Conservation (phyloP, 108 stramenopile genomes). For the Hondaea fermentalgiana region DNA sequence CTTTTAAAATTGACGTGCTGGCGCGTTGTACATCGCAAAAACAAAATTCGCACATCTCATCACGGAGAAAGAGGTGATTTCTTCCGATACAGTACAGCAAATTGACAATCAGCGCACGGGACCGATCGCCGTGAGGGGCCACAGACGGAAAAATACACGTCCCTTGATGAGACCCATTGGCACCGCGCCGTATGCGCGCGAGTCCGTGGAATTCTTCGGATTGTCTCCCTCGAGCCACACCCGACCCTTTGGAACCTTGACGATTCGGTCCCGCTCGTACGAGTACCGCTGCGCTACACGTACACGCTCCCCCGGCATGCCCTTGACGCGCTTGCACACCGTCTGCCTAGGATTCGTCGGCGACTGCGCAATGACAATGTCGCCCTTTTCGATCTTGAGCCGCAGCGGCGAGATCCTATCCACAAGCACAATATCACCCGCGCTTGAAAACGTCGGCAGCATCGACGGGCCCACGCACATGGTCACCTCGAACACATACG, state of each 20-base stretch:
- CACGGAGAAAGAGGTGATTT: too few species aligned
- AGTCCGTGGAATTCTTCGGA: constrained; percentile 68
- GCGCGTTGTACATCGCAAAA: too few species aligned
- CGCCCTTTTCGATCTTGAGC: constrained; percentile 58
- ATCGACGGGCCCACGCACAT: constrained; percentile 80
- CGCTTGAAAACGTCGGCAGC: constrained; percentile 68
- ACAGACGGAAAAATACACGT: constrained; percentile 68
- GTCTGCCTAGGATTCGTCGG: constrained; percentile 65
- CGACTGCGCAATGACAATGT: constrained; percentile 76
- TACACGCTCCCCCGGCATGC: constrained; percentile 76
- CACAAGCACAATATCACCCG: constrained; percentile 66
- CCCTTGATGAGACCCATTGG: constrained; percentile 74
- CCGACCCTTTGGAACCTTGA: constrained; percentile 73
- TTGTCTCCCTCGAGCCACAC: constrained; percentile 92
- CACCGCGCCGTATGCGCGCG: constrained; percentile 74
- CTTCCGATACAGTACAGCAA: too few species aligned
- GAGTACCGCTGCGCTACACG: constrained; percentile 39
- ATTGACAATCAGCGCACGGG: background rate
- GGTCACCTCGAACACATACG: constrained; percentile 60
- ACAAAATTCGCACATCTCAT: too few species aligned
- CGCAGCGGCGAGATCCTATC: constrained; percentile 61
- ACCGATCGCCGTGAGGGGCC: constrained; percentile 56
- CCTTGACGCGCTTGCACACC: constrained; percentile 82
- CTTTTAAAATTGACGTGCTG: too few species aligned
- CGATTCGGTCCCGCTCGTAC: constrained; percentile 21